phyloP scores from a whole-genome alignment of 106 monocot species.

The Narthecium ossifragum region DNA sequence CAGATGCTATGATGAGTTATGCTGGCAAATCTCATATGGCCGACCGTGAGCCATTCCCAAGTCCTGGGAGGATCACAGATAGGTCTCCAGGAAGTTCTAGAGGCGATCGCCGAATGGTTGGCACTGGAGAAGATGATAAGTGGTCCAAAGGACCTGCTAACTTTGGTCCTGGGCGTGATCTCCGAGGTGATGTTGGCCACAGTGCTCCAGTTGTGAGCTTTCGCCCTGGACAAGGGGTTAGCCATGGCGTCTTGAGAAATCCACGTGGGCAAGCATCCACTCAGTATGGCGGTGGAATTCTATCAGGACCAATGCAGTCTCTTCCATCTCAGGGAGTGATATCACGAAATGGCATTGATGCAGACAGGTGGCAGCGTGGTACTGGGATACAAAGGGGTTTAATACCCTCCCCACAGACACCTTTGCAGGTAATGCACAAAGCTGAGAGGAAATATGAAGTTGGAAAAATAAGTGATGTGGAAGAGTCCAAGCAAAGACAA shows the following conservation, averaged over 20 bases:
- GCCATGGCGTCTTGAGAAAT: slow-evolving; percentile 55
- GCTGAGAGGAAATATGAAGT: slow-evolving; percentile 77
- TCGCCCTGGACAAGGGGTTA: slow-evolving; percentile 46
- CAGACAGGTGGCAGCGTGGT: slow-evolving; percentile 80
- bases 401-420: slow-evolving; percentile 53
- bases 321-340: slow-evolving; percentile 30
- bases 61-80: slow-evolving; percentile 17
- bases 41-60: slow-evolving; percentile 6
- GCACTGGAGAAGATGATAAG: slow-evolving; percentile 44
- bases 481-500: slow-evolving; percentile 74
- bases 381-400: slow-evolving; percentile 46
- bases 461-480: slow-evolving; percentile 65
- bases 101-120: slow-evolving; percentile 30
- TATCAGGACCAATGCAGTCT: slow-evolving; percentile 53
- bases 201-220: slow-evolving; percentile 14
- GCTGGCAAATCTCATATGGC: not conserved
- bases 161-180: slow-evolving; percentile 21
- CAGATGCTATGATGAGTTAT: slow-evolving; percentile 1
- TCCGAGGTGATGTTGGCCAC: slow-evolving; percentile 20
- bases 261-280: slow-evolving; percentile 39
- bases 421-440: slow-evolving; percentile 51
- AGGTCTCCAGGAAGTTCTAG: slow-evolving; percentile 33
- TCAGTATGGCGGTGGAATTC: slow-evolving; percentile 58
- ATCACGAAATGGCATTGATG: slow-evolving; percentile 34
- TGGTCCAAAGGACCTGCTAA: slow-evolving; percentile 45